These are phyloP conservation scores for Vanderwaltozyma yarrowii DNA, from an alignment of 805 yeast species.

Conservation along the genomic window DNA sequence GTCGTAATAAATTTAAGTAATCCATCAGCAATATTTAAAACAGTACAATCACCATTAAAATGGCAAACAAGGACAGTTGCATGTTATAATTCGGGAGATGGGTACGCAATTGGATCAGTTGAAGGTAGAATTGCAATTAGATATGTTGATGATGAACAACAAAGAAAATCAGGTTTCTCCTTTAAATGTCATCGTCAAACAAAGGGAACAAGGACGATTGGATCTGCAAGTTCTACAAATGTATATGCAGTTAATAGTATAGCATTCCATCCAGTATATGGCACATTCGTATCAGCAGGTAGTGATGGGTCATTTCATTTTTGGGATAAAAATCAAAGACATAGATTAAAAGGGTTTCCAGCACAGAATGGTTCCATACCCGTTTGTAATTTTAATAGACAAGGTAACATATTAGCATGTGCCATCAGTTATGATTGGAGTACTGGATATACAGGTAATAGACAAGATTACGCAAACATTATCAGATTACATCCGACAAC, in stretches of 20 bases:
- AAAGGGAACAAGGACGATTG: conserved; percentile 35
- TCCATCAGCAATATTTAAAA: conserved; percentile 75
- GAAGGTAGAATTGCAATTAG: conserved; percentile 96
- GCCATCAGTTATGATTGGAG: conserved; percentile 95
- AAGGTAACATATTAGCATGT: conserved; percentile 79
- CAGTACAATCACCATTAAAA: conserved; percentile 66
- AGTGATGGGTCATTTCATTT: conserved; percentile 90
- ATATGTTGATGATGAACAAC: conserved; percentile 76
- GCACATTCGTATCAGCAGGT: conserved; percentile 90
- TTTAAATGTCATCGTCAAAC: conserved; percentile 88
- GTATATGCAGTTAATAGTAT: conserved; percentile 77
- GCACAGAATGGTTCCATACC: conserved; percentile 57
- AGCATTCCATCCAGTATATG: conserved; percentile 78
- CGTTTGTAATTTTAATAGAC: conserved; percentile 69
- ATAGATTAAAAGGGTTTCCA: conserved; percentile 75
- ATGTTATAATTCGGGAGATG: conserved; percentile 83
- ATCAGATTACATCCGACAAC: conserved; percentile 76
- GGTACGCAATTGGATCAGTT: conserved; percentile 84
- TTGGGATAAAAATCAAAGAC: conserved; percentile 94
- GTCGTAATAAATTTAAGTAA: conserved; percentile 65
- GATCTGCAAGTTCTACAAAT: conserved; percentile 44
- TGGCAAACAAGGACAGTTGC: conserved; percentile 77
- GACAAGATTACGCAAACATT: conserved; percentile 60
- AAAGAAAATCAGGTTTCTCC: conserved; percentile 63
- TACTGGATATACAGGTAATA: conserved; percentile 72